These are phyloP conservation scores for Botrytis hyacinthi DNA, from an alignment of 2,329 filamentous ascomycete species.

Conservation along the genomic window DNA sequence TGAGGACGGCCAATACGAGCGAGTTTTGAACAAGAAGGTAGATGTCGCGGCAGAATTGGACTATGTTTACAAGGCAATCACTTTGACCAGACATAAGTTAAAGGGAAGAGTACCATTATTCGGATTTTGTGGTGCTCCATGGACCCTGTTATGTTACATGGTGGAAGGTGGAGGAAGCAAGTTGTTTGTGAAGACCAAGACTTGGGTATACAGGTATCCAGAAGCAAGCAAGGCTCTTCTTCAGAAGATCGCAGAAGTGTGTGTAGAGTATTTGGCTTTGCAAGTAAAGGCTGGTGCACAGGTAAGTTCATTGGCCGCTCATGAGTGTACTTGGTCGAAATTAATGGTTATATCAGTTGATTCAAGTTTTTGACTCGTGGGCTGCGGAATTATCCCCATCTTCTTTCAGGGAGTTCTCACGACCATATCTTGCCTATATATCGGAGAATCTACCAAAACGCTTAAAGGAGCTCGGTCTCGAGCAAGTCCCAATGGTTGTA, in stretches of 20 bases:
- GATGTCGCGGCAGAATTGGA: constrained; percentile 80
- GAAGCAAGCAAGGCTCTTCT: constrained; percentile 77
- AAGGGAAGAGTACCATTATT: constrained; percentile 86
- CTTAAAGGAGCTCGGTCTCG: constrained; percentile 70
- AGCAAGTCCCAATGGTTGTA: constrained; percentile 90
- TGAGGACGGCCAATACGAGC: constrained; percentile 76
- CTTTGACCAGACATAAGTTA: constrained; percentile 83
- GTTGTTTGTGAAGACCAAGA: constrained; percentile 91
- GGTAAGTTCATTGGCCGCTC: constrained; percentile 44
- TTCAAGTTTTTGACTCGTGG: constrained; percentile 99
- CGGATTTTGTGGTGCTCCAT: constrained; percentile 94
- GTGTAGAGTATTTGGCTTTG: constrained; percentile 88
- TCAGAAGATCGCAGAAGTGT: constrained; percentile 89
- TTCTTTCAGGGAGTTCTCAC: constrained; percentile 79
- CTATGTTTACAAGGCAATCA: constrained; percentile 96
- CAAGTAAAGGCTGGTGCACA: constrained; percentile 94
- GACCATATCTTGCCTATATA: constrained; percentile 85
- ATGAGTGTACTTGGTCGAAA: not conserved
- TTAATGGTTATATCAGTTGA: constrained; percentile 52
- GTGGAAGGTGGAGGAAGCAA: constrained; percentile 96
- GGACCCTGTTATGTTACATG: constrained; percentile 98
- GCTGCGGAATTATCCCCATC: constrained; percentile 86
- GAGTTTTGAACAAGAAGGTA: constrained; percentile 74
- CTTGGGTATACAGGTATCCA: constrained; percentile 90
- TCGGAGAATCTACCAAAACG: constrained; percentile 73